A percentile compares a stretch with the other conserved stretches of the same genome.
phyloP scores from a whole-genome alignment of 768 basidiomycete species.

The Scleroderma bovista region DNA sequence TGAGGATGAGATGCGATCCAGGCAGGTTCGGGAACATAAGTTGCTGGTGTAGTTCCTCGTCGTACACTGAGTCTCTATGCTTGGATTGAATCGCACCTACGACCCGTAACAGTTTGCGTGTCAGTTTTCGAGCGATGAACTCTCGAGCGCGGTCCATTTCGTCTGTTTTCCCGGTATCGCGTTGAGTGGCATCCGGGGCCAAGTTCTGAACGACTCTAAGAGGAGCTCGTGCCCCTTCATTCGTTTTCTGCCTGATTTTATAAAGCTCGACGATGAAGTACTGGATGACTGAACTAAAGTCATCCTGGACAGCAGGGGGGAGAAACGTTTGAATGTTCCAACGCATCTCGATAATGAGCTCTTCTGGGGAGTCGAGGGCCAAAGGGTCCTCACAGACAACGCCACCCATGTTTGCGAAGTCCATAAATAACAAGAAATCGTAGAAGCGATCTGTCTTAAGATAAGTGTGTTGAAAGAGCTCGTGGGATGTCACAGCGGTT shows the following conservation, averaged over 20 bases:
- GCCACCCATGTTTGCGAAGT: conserved; percentile 86
- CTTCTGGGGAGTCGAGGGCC: conserved; percentile 61
- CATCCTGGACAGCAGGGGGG: conserved; percentile 71
- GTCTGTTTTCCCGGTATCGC: conserved; percentile 59
- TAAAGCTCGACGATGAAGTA: conserved; percentile 85
- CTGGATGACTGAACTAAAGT: conserved; percentile 69
- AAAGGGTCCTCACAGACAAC: conserved; percentile 79
- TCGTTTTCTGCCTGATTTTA: conserved; percentile 60
- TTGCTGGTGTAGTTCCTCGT: conserved; percentile 46
- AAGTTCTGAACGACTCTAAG: conserved; percentile 65
- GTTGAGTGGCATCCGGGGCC: conserved; percentile 58
- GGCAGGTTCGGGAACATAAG: conserved; percentile 85
- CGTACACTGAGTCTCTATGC: conserved; percentile 52
- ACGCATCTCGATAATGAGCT: conserved; percentile 71
- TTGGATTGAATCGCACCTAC: conserved; percentile 60
- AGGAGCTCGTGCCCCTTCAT: conserved; percentile 58
- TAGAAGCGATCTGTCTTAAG: conserved; percentile 85
- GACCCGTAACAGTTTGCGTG: conserved; percentile 68
- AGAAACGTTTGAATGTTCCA: conserved; percentile 95
- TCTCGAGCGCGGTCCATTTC: conserved; percentile 66
- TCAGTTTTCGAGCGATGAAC: conserved; percentile 77
- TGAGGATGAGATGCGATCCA: conserved; percentile 74
- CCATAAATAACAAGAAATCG: conserved; percentile 95
- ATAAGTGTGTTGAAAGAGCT: conserved; percentile 91
- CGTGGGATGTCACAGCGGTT: conserved; percentile 88